Evolutionary conservation across 2,329 filamentous ascomycete species (phyloP).

Genomic region (Ambrosiella xylebori): DNA sequence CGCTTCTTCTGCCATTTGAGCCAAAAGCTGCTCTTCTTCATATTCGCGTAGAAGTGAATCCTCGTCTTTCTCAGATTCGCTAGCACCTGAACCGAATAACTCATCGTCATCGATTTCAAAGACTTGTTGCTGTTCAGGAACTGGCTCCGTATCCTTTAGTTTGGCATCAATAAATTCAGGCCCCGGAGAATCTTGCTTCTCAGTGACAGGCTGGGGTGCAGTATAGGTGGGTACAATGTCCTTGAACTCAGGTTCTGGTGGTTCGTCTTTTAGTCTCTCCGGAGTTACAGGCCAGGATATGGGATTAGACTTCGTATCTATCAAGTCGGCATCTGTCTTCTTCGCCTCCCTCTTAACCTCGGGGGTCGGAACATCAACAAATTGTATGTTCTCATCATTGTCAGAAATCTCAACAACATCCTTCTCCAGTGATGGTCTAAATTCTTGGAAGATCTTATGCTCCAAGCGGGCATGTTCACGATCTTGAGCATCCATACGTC

Average conservation of each 20-base stretch:
- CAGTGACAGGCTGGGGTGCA: background rate
- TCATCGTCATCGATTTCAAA: conserved; percentile 22
- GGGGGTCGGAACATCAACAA: conserved; percentile 26
- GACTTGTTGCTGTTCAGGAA: conserved; percentile 6
- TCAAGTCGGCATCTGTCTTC: background rate
- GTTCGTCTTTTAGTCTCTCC: background rate
- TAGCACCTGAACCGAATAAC: conserved; percentile 23
- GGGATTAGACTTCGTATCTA: background rate
- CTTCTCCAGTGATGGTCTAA: conserved; percentile 15
- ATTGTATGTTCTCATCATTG: conserved; percentile 38
- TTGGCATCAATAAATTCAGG: too few species aligned
- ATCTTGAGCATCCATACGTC: conserved; percentile 47
- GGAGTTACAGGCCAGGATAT: background rate
- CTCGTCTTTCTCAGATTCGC: conserved; percentile 30
- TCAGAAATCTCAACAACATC: conserved; percentile 40
- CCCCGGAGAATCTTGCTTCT: too few species aligned
- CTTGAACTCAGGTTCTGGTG: conserved; percentile 21
- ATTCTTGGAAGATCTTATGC: conserved; percentile 17
- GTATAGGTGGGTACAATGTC: conserved; percentile 19
- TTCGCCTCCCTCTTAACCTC: background rate
- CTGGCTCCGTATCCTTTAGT: background rate
- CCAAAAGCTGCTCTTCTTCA: conserved; percentile 78
- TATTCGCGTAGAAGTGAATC: conserved; percentile 66
- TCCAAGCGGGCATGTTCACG: conserved; percentile 39
- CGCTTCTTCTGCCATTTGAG: conserved; percentile 72